Conservation (phyloP, 2,329 filamentous ascomycete species). For the Furcasterigmium furcatum region DNA sequence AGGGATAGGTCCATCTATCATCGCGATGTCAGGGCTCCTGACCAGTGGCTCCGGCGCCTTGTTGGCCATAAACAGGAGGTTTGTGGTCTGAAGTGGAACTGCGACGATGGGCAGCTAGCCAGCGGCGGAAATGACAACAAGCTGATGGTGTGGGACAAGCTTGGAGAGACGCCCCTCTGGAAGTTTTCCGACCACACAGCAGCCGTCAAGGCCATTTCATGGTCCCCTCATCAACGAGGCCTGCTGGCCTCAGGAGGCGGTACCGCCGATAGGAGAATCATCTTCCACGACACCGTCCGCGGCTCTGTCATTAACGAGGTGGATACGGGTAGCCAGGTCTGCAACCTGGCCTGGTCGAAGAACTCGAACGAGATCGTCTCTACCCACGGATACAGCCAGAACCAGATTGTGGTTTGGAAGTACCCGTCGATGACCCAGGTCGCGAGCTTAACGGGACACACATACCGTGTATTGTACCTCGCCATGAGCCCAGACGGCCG, state of each 20-base stretch:
- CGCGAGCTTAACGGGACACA: constrained; percentile 91
- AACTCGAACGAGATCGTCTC: constrained; percentile 97
- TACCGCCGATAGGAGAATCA: constrained; percentile 92
- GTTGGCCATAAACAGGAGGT: constrained; percentile 98
- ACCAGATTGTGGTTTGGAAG: constrained; percentile 99
- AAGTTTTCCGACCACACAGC: constrained; percentile 95
- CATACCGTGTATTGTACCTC: constrained; percentile 91
- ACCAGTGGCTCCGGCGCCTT: constrained; percentile 84
- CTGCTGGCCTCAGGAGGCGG: constrained; percentile 94
- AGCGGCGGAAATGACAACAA: constrained; percentile 99
- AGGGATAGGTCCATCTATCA: constrained; percentile 92
- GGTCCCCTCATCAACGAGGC: constrained; percentile 94
- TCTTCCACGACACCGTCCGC: constrained; percentile 95
- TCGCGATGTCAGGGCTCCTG: constrained; percentile 87
- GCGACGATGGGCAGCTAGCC: constrained; percentile 89
- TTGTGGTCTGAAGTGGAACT: constrained; percentile 95
- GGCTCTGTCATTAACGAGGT: constrained; percentile 80
- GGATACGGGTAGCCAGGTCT: constrained; percentile 97
- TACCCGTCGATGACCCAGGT: constrained; percentile 98
- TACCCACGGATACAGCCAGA: constrained; percentile 95
- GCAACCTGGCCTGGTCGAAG: constrained; percentile 95
- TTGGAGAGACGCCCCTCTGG: constrained; percentile 87
- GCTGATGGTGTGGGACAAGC: constrained; percentile 96
- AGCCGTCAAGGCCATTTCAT: constrained; percentile 95
- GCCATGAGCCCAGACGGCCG: constrained; percentile 97